Percentiles rank a stretch among this genome's conserved stretches.
Evolutionary conservation across 2,329 filamentous ascomycete species (phyloP).

Genomic region (Sphaerulina vaccinii): DNA sequence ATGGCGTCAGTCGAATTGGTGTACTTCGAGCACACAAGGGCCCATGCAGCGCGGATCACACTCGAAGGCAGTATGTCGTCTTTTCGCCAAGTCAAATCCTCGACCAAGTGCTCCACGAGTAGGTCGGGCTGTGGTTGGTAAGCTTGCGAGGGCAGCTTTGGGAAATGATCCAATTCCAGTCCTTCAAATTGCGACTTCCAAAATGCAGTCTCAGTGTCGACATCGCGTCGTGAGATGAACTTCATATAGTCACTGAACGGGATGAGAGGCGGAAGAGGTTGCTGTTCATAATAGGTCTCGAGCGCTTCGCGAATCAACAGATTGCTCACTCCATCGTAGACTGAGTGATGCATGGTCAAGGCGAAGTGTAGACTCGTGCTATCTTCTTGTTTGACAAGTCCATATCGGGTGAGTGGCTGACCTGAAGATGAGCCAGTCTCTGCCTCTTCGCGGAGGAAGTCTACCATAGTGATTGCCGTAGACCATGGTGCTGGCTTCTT

Average conservation of each 20-base stretch:
- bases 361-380: background rate
- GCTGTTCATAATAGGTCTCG: background rate
- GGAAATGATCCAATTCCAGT: slow-evolving; percentile 38
- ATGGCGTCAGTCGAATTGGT: slow-evolving; percentile 14
- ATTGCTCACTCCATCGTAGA: slow-evolving; percentile 44
- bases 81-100: slow-evolving; percentile 9
- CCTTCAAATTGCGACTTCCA: slow-evolving; percentile 38
- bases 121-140: slow-evolving; percentile 29
- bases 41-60: slow-evolving; percentile 17
- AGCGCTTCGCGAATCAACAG: slow-evolving; percentile 38
- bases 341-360: slow-evolving; percentile 38
- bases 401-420: slow-evolving; percentile 2
- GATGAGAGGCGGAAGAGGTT: background rate
- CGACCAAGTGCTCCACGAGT: slow-evolving; percentile 27
- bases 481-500: slow-evolving; percentile 22
- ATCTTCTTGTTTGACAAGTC: background rate
- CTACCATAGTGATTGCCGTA: slow-evolving; percentile 37
- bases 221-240: slow-evolving; percentile 32
- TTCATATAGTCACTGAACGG: slow-evolving; percentile 37
- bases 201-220: slow-evolving; percentile 31
- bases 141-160: slow-evolving; percentile 30
- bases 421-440: background rate
- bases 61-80: slow-evolving; percentile 15
- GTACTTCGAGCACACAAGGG: slow-evolving; percentile 7
- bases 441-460: slow-evolving; percentile 29